Evolutionary conservation across 1,284 basidiomycete genomes (phyloP).

Genomic region (Sporisorium sorghi): DNA sequence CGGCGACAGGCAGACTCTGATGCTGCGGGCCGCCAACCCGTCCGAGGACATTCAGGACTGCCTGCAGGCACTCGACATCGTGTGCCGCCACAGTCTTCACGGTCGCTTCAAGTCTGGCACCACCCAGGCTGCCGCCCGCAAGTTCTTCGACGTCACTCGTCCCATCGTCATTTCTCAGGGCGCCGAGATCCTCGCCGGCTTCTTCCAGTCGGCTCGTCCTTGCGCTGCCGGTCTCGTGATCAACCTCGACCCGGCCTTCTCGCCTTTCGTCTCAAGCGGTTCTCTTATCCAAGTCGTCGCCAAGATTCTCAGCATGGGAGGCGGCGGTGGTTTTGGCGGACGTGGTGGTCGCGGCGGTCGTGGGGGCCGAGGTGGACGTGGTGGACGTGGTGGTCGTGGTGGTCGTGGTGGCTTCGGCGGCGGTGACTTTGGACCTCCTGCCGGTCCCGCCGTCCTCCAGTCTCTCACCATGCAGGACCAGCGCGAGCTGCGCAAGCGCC

Average conservation of each 20-base stretch:
- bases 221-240: conserved; percentile 54
- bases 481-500: conserved; percentile 49
- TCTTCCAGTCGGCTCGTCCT: conserved; percentile 58
- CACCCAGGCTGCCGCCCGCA: conserved; percentile 33
- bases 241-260: conserved; percentile 60
- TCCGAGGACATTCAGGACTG: conserved; percentile 27
- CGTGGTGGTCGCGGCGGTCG: conserved; percentile 48
- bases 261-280: conserved; percentile 49
- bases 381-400: conserved; percentile 42
- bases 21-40: conserved; percentile 37
- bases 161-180: conserved; percentile 50
- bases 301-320: conserved; percentile 38
- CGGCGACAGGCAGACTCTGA: conserved; percentile 41
- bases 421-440: conserved; percentile 9
- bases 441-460: conserved; percentile 7
- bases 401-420: conserved; percentile 27
- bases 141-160: conserved; percentile 50
- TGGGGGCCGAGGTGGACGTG: conserved; percentile 40
- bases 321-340: conserved; percentile 42
- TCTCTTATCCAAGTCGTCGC: conserved; percentile 43
- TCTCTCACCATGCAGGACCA: conserved; percentile 28
- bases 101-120: conserved; percentile 33
- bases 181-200: conserved; percentile 52
- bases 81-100: conserved; percentile 26
- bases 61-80: conserved; percentile 49